Percentiles rank a stretch among this genome's conserved stretches.
Evolutionary conservation across 768 basidiomycete species (phyloP).

Genomic region (Gymnopilus dilepis): DNA sequence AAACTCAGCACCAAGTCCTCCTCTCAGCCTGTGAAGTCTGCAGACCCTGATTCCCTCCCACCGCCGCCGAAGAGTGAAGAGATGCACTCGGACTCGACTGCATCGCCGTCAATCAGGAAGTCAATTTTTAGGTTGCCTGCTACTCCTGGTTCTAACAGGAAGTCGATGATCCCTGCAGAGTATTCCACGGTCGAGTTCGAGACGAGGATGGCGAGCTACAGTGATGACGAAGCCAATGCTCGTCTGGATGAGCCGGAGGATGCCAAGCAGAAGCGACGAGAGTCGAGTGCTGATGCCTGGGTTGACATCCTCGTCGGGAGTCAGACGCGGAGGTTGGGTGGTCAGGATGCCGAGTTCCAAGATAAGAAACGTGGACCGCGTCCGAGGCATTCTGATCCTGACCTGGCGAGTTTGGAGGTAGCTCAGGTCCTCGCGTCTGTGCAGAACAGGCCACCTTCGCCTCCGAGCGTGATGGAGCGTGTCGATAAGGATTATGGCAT

Average conservation of each 20-base stretch:
- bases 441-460: conserved; percentile 42
- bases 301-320: conserved; percentile 83
- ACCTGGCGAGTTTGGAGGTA: conserved; percentile 74
- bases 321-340: conserved; percentile 54
- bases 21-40: conserved; percentile 25
- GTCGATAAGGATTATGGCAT: conserved; percentile 42
- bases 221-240: conserved; percentile 49
- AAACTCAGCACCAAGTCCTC: conserved; percentile 24
- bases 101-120: conserved; percentile 41
- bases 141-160: conserved; percentile 53
- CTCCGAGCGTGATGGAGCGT: conserved; percentile 39
- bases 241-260: conserved; percentile 41
- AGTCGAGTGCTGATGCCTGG: conserved; percentile 77
- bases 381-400: conserved; percentile 57
- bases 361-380: conserved; percentile 38
- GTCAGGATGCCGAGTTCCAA: conserved; percentile 54
- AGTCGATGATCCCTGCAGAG: conserved; percentile 70
- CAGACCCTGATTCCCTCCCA: conserved; percentile 28
- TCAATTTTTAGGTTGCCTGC: conserved; percentile 67
- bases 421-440: conserved; percentile 72
- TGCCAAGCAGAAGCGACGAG: conserved; percentile 52
- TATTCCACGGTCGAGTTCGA: conserved; percentile 85
- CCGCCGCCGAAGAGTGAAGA: conserved; percentile 39
- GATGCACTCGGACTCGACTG: conserved; percentile 36
- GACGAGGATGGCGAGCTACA: conserved; percentile 74